These are phyloP conservation scores for Chrysanthemum seticuspe DNA, from an alignment of 129 eudicot genomes.

Conservation along the genomic window DNA sequence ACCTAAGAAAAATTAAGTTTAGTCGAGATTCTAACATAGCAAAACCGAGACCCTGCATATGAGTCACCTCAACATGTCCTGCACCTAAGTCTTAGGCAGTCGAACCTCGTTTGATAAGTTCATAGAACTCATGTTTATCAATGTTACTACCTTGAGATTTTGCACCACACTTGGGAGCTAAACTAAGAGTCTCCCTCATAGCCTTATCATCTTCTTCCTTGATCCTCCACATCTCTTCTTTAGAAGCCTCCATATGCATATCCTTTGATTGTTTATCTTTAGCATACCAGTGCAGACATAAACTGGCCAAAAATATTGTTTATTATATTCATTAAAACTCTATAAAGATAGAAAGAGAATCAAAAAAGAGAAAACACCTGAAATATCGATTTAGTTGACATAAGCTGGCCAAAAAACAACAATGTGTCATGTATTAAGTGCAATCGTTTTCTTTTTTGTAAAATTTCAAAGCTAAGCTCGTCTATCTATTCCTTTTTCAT, in stretches of 20 bases:
- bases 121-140: conserved; percentile 91
- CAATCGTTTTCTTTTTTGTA: neutral
- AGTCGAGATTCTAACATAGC: conserved; percentile 45
- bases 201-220: too few relatives aligned
- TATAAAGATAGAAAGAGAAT: neutral
- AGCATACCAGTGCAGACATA: conserved; percentile 85
- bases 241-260: conserved; percentile 13
- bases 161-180: conserved; percentile 85
- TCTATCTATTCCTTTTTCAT: neutral
- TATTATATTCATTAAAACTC: neutral
- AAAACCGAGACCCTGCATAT: conserved; percentile 94
- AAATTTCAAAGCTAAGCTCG: neutral
- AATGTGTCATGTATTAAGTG: neutral
- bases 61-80: conserved; percentile 95
- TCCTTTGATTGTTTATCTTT: conserved; percentile 63
- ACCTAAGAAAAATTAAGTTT: neutral
- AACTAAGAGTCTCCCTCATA: conserved; percentile 95
- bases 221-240: too few relatives aligned
- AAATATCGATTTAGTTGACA: too few relatives aligned
- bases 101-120: conserved; percentile 86
- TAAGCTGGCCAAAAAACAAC: conserved; percentile 1
- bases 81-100: conserved; percentile 98
- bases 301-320: conserved; percentile 45
- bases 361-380: neutral
- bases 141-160: conserved; percentile 70